A percentile compares a stretch with the other conserved stretches of the same genome.
Evolutionary conservation across 2,329 filamentous ascomycete species (phyloP).

Genomic region (Phaeosphaeriaceae sp.): DNA sequence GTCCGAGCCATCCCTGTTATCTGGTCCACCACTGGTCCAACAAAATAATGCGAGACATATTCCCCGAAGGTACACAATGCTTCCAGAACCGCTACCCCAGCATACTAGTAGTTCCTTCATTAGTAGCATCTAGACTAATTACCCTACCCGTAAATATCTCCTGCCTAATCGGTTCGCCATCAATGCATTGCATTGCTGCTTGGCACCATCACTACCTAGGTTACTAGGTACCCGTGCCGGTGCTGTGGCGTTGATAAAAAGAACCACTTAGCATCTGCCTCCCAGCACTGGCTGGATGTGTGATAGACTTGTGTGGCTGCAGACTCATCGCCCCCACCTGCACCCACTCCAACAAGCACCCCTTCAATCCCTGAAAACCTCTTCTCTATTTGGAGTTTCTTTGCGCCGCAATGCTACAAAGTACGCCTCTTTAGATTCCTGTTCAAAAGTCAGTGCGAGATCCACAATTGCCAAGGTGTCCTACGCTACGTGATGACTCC

Average conservation of each 20-base stretch:
- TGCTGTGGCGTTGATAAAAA: constrained; percentile 17
- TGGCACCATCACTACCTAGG: not conserved
- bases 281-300: constrained; percentile 19
- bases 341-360: not conserved
- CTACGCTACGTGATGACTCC: constrained; percentile 83
- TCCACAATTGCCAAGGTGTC: not conserved
- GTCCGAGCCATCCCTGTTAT: constrained; percentile 8
- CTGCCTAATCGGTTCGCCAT: no score
- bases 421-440: constrained; percentile 86
- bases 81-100: constrained; percentile 28
- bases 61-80: constrained; percentile 15
- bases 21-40: constrained; percentile 13
- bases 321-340: constrained; percentile 4
- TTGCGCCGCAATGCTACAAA: constrained; percentile 82
- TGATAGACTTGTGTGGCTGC: constrained; percentile 26
- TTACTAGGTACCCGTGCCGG: constrained; percentile 15
- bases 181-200: no score
- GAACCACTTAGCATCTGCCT: constrained; percentile 10
- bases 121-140: no score
- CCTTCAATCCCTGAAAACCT: constrained; percentile 50
- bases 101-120: not conserved
- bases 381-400: constrained; percentile 53
- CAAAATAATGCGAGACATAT: constrained; percentile 22
- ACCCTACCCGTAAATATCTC: no score
- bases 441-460: constrained; percentile 13